Evolutionary conservation across 1,139 yeast genomes (phyloP), one percentile per base, ranked within the genome.

Genomic region (Blastobotrys elegans): DNA sequence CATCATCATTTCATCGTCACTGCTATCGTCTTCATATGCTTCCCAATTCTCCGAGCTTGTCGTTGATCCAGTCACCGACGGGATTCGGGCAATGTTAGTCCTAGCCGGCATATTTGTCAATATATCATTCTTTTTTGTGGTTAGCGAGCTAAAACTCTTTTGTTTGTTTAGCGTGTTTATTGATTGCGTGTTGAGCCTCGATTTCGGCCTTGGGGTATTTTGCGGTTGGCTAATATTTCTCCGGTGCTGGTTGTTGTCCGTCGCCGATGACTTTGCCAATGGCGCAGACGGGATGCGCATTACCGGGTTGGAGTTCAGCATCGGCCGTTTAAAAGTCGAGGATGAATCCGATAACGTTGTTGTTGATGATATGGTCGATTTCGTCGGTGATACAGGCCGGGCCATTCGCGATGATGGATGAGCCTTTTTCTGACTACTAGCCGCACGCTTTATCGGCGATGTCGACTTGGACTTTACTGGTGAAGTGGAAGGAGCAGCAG

Each of bases 21-120:
- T 56, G 40, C 54, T 50, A 5, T 50, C 50, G 18, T 52, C 60
- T n/a, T 56, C 59, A 31, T 51, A 53, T 0, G 55, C 49, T 33
- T 54, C 56, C 61, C 61, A 58, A 40, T 56, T 56, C 39, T 56
- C 58, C 3, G 60, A 48, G 14, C 44, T 32, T 17, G 50, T 47
- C 24, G 48, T 44, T 4, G 50, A 48, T 7, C 43, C 43, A 2
- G 47, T 44, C 26, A 44, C 21, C 24, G 47, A 44, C 11, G 47
- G 47, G 32, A 44, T 37, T 33, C 50, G n/a, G 27, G 27, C 10
- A 24, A 6, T 24, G 27, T 10, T 10, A 24, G 8, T 24, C 27
- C 10, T 5, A 10, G 27, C 27, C 27, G 10, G 27, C 27, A 10
- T 10, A 10, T 6, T 24, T 24, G 27, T 24, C 5, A 10, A 10